Percentiles rank a stretch among this genome's conserved stretches.
Evolutionary conservation across 1,284 basidiomycete genomes (phyloP).

Genomic region (Moesziomyces aphidis): DNA sequence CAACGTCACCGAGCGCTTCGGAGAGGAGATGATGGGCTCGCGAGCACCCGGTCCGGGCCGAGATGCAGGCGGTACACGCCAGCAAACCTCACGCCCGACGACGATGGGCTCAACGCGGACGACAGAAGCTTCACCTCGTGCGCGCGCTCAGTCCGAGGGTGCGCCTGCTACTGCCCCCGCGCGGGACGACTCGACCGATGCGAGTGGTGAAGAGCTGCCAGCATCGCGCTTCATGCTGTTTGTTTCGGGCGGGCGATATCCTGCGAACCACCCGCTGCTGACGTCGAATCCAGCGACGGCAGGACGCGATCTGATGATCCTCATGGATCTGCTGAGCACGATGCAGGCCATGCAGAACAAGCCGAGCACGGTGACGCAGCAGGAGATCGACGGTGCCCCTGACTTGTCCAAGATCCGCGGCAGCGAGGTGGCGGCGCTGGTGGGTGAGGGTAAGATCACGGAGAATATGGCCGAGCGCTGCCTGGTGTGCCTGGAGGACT

Average conservation of each 20-base stretch:
- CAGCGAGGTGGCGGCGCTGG: slow-evolving; percentile 33
- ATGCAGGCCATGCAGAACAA: slow-evolving; percentile 59
- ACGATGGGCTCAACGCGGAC: slow-evolving; percentile 20
- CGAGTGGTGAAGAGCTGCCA: slow-evolving; percentile 23
- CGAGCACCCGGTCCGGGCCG: slow-evolving; percentile 21
- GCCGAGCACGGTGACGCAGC: slow-evolving; percentile 55
- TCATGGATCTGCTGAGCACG: slow-evolving; percentile 63
- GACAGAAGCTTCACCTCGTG: slow-evolving; percentile 7
- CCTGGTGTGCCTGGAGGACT: slow-evolving; percentile 63
- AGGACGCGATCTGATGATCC: slow-evolving; percentile 63
- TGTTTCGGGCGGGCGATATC: slow-evolving; percentile 63
- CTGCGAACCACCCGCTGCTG: slow-evolving; percentile 60
- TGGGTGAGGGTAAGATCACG: slow-evolving; percentile 46
- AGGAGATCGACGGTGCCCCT: slow-evolving; percentile 55
- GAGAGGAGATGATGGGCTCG: slow-evolving; percentile 29
- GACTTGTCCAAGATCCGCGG: slow-evolving; percentile 48
- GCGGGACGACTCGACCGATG: slow-evolving; percentile 2
- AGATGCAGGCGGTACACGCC: slow-evolving; percentile 21
- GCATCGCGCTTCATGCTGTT: slow-evolving; percentile 64
- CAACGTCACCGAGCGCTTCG: slow-evolving; percentile 49
- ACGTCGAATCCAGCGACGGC: slow-evolving; percentile 54
- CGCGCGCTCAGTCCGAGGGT: slow-evolving; percentile 22
- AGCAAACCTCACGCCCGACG: slow-evolving; percentile 40
- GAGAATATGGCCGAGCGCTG: slow-evolving; percentile 64
- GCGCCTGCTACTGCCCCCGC: slow-evolving; percentile 2